Percentiles rank a stretch among this genome's conserved stretches.
These are phyloP conservation scores for Sarocladium kiliense DNA, from an alignment of 2,329 filamentous ascomycete species.

Conservation along the genomic window DNA sequence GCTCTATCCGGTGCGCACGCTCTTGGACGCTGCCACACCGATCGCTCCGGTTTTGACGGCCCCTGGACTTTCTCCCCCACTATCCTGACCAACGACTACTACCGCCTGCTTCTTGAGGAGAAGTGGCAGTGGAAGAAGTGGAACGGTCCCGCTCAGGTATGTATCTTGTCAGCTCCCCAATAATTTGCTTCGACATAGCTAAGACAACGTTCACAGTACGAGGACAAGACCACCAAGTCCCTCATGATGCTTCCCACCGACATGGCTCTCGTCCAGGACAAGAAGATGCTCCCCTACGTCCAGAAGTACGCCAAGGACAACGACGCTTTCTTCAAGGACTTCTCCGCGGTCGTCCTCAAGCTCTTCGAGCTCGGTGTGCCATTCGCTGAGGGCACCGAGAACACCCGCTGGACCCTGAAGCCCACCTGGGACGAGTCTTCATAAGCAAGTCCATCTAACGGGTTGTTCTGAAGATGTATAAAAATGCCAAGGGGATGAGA, in stretches of 20 bases:
- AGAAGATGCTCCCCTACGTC: slow-evolving; percentile 73
- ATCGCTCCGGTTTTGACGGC: slow-evolving; percentile 82
- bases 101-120: slow-evolving; percentile 78
- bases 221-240: slow-evolving; percentile 80
- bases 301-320: slow-evolving; percentile 90
- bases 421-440: slow-evolving; percentile 30
- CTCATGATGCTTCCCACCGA: slow-evolving; percentile 98
- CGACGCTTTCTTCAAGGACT: slow-evolving; percentile 90
- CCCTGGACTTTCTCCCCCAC: slow-evolving; percentile 93
- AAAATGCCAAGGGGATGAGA: slow-evolving; percentile 8
- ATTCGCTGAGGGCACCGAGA: slow-evolving; percentile 62
- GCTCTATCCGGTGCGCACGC: slow-evolving; percentile 82
- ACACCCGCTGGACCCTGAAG: slow-evolving; percentile 60
- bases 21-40: slow-evolving; percentile 82
- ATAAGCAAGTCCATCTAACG: slow-evolving; percentile 10
- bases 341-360: slow-evolving; percentile 69
- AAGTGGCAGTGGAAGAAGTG: slow-evolving; percentile 92
- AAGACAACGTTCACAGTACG: slow-evolving; percentile 48
- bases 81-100: slow-evolving; percentile 92
- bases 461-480: neutral
- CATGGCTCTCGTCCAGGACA: slow-evolving; percentile 81
- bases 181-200: slow-evolving; percentile 10
- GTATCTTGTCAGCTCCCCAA: slow-evolving; percentile 43
- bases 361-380: slow-evolving; percentile 94
- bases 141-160: slow-evolving; percentile 62